A percentile compares a stretch with the other conserved stretches of the same genome.
These are phyloP conservation scores for Ustilago sp. DNA, from an alignment of 1,284 basidiomycete genomes.

Conservation along the genomic window DNA sequence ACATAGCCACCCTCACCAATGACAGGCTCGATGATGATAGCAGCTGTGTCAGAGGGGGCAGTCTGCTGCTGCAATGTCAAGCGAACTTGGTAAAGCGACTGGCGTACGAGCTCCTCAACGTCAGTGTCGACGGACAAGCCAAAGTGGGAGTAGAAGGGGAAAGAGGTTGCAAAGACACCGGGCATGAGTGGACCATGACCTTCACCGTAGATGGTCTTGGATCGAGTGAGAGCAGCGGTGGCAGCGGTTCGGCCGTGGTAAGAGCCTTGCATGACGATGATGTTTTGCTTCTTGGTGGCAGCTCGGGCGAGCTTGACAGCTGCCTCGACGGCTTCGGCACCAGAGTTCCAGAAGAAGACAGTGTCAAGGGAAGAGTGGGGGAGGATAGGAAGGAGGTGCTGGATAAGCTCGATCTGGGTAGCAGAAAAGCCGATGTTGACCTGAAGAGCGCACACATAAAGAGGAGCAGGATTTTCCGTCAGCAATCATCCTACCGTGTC, in stretches of 20 bases:
- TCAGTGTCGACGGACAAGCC: constrained; percentile 77
- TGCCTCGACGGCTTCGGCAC: constrained; percentile 85
- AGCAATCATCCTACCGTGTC: not conserved
- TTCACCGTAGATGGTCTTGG: constrained; percentile 89
- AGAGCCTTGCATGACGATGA: constrained; percentile 83
- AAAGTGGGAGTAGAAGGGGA: constrained; percentile 93
- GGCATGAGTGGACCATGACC: constrained; percentile 86
- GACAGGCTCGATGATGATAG: constrained; percentile 90
- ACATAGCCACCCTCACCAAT: constrained; percentile 94
- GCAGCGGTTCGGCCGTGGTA: constrained; percentile 72
- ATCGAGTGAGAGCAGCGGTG: constrained; percentile 86
- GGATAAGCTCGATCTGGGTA: constrained; percentile 58
- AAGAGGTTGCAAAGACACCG: constrained; percentile 83
- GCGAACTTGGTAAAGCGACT: constrained; percentile 84
- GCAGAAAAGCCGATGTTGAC: constrained; percentile 65
- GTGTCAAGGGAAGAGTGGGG: constrained; percentile 88
- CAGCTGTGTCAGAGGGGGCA: constrained; percentile 86
- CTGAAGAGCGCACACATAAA: constrained; percentile 3
- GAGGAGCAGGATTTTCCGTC: not conserved
- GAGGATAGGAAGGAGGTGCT: constrained; percentile 72
- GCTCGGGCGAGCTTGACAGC: constrained; percentile 79
- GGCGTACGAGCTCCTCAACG: constrained; percentile 76
- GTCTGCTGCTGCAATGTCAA: constrained; percentile 86
- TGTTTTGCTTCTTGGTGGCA: constrained; percentile 83
- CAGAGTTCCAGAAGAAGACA: constrained; percentile 86